Evolutionary conservation across 257 asterid genomes (phyloP).

Genomic region (Scutellaria galericulata): DNA sequence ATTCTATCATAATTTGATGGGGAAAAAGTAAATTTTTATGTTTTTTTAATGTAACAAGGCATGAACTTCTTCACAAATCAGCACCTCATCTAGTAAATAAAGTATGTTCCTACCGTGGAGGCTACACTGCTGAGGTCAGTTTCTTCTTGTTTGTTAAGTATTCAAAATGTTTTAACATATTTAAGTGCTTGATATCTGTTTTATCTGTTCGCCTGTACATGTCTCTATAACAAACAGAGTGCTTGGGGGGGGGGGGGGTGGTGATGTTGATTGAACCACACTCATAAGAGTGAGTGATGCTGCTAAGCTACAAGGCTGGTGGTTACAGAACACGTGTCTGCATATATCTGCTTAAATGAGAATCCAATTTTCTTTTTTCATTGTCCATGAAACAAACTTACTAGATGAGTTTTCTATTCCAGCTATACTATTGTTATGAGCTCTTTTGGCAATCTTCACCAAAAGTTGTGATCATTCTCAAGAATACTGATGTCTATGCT

Average conservation of each 20-base stretch:
- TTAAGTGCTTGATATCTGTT: constrained; percentile 5
- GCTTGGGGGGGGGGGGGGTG: background rate
- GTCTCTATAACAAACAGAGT: background rate
- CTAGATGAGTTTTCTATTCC: background rate
- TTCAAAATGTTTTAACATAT: constrained; percentile 23
- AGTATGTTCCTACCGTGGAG: constrained; percentile 81
- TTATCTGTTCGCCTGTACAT: background rate
- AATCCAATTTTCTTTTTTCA: constrained; percentile 19
- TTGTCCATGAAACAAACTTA: background rate
- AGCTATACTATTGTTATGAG: background rate
- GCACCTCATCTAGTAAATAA: constrained; percentile 71
- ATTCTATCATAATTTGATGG: constrained; percentile 36
- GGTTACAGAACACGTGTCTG: background rate
- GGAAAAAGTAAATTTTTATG: constrained; percentile 23
- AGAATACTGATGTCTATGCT: background rate
- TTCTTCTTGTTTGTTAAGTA: constrained; percentile 31
- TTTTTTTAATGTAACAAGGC: constrained; percentile 56
- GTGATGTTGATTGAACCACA: background rate
- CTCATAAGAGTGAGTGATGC: background rate
- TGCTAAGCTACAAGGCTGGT: background rate
- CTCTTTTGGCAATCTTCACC: constrained; percentile 4
- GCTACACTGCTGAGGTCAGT: constrained; percentile 90
- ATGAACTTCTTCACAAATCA: constrained; percentile 77
- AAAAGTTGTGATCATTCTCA: background rate
- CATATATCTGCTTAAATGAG: background rate